Evolutionary conservation across 1,284 basidiomycete genomes (phyloP).

Genomic region (Trametes hirsuta): DNA sequence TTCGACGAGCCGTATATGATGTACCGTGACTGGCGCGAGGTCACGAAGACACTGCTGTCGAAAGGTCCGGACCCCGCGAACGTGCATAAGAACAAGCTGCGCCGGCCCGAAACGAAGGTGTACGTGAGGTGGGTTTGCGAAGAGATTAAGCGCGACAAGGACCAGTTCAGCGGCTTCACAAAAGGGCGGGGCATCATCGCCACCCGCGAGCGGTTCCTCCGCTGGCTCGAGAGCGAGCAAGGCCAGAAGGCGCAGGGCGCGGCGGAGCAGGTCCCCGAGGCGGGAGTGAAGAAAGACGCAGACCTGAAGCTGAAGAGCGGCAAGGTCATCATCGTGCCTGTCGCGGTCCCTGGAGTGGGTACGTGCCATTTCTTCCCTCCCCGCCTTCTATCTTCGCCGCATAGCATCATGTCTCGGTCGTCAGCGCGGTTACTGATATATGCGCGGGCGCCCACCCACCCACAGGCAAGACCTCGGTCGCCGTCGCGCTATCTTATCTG

Average conservation of each 20-base stretch:
- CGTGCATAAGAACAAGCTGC: conserved; percentile 66
- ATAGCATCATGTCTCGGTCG: too few species aligned
- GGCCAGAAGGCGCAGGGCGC: conserved; percentile 41
- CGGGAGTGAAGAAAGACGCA: conserved; percentile 41
- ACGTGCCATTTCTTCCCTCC: conserved; percentile 33
- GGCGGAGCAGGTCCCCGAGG: conserved; percentile 27
- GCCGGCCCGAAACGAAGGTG: conserved; percentile 63
- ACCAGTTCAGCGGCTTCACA: conserved; percentile 66
- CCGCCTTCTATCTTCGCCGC: not conserved
- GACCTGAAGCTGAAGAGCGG: conserved; percentile 48
- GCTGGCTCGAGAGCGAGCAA: conserved; percentile 61
- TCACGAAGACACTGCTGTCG: conserved; percentile 79
- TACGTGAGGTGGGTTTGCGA: conserved; percentile 74
- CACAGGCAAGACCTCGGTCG: conserved; percentile 86
- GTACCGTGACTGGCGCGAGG: conserved; percentile 97
- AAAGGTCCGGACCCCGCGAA: conserved; percentile 37
- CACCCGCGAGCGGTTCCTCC: conserved; percentile 80
- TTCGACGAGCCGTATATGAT: conserved; percentile 99
- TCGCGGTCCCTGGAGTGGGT: conserved; percentile 95
- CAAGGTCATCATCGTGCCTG: conserved; percentile 88
- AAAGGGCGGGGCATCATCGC: conserved; percentile 85
- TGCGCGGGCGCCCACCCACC: too few species aligned
- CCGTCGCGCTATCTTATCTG: conserved; percentile 77
- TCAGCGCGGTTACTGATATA: too few species aligned
- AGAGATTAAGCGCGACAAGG: conserved; percentile 67